Evolutionary conservation across 352 stramenopile genomes (phyloP), one percentile per base, ranked within the genome.

Genomic region (Sclerospora graminicola): DNA sequence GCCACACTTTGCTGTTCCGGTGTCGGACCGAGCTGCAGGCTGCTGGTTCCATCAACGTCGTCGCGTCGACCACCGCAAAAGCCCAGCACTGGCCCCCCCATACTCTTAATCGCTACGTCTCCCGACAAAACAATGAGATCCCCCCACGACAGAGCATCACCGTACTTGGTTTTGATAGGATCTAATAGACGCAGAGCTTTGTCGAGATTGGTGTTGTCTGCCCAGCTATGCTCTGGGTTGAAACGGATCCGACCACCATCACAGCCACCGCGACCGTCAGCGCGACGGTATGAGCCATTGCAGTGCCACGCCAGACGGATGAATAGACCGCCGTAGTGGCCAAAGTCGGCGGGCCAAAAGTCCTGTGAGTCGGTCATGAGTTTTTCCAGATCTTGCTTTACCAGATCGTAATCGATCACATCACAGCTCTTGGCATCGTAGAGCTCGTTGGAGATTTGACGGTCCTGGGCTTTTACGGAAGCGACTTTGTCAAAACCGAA

Each of bases 81-180:
- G 19, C 64, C 65, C 49, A 97, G 83, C 19, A 78, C 76, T n/a
- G 94, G 91, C 4, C 93, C 93, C 15, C 90, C 91, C 48, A 93
- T 84, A 49, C 94, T 74, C 63, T 97, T 83, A 21, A 98, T 89
- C 8, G 90, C 89, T 24, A 90, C 67, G 27, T 82, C 66, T 13
- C 87, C 90, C 15, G 88, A 86, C 19, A 97, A 77, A 6, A 91
- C 95, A 53, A 92, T 98, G n/a, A 98, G 63, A 66, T 98, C 94
- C 1, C 82, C 84, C 68, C 96, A 97, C 11, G 68, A 83, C 20
- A 97, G 77, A 0, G 37, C 52, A 19, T 58, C 34, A 21, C 70
- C 70, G 51, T 82, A 82, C 45, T 84, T 86, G 15, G 43, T 29
- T 51, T 86, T 84, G 51, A 86, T 73, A 5, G 70, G 44, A 34